These are phyloP conservation scores for Nectriaceae sp. DNA, from an alignment of 2,329 filamentous ascomycete genomes.

Conservation along the genomic window DNA sequence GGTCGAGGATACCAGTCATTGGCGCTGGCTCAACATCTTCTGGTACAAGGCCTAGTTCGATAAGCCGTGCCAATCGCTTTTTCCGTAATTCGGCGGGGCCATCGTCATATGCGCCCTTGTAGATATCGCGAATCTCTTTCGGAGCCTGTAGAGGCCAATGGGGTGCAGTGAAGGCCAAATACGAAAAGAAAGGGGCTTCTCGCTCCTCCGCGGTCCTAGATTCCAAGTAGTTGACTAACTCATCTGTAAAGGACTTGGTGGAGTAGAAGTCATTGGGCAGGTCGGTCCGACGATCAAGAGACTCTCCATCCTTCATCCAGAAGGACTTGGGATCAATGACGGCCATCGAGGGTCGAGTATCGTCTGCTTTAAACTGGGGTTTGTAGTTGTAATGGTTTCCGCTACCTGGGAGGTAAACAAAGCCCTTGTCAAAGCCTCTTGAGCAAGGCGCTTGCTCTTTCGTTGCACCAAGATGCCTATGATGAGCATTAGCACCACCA, in stretches of 20 bases:
- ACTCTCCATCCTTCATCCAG: constrained; percentile 47
- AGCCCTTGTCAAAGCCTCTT: constrained; percentile 42
- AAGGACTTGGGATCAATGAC: constrained; percentile 10
- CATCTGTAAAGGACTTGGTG: constrained; percentile 44
- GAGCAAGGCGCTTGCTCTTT: not conserved
- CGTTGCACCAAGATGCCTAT: not conserved
- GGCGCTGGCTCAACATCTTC: constrained; percentile 15
- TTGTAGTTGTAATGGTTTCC: constrained; percentile 58
- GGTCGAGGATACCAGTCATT: constrained; percentile 1
- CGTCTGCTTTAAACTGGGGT: constrained; percentile 33
- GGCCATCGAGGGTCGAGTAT: not conserved
- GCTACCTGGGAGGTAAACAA: constrained; percentile 43
- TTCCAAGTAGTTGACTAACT: constrained; percentile 42
- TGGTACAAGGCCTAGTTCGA: constrained; percentile 40
- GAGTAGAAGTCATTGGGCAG: constrained; percentile 48
- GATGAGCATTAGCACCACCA: not conserved
- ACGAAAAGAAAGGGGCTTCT: constrained; percentile 47
- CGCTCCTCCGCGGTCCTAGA: constrained; percentile 38
- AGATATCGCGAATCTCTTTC: constrained; percentile 46
- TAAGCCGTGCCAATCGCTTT: constrained; percentile 45
- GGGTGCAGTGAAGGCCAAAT: constrained; percentile 53
- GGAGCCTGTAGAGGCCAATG: constrained; percentile 56
- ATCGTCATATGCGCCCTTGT: constrained; percentile 51
- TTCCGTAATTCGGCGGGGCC: constrained; percentile 47
- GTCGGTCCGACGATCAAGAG: constrained; percentile 35